Conservation (phyloP, 2,329 filamentous ascomycete genomes). For the Apiospora kogelbergensis region DNA sequence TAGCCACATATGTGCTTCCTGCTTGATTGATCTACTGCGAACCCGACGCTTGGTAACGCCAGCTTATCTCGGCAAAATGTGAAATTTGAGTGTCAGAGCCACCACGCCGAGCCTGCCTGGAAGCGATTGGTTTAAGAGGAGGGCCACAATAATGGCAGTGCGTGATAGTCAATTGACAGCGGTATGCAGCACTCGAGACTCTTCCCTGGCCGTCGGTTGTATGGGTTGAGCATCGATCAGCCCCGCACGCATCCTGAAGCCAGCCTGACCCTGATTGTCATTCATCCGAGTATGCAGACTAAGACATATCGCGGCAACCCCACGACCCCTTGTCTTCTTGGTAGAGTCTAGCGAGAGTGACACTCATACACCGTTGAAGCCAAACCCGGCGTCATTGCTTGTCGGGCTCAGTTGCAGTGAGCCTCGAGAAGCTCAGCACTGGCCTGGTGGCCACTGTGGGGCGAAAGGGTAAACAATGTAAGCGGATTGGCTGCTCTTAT, state of each 20-base stretch:
- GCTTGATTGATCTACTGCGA: too few species aligned
- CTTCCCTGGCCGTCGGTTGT: background rate
- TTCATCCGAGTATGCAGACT: background rate
- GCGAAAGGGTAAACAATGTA: background rate
- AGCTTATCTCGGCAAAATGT: background rate
- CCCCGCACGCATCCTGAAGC: background rate
- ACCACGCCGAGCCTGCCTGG: background rate
- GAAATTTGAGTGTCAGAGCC: background rate
- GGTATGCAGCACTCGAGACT: background rate
- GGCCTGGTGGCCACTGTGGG: background rate
- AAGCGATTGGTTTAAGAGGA: background rate
- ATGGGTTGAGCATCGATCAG: background rate
- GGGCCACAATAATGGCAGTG: background rate
- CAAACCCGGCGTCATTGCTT: background rate
- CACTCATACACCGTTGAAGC: background rate
- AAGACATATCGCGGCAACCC: background rate
- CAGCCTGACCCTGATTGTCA: background rate
- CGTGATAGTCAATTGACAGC: background rate
- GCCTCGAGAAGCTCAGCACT: background rate
- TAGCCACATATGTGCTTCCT: too few species aligned
- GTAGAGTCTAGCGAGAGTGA: background rate
- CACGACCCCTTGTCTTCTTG: background rate
- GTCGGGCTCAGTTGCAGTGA: background rate
- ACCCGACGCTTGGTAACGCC: too few species aligned
- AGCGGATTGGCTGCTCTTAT: constrained; percentile 14